These are phyloP conservation scores for Ustilago trichophora DNA, from an alignment of 1,284 basidiomycete genomes.

Conservation along the genomic window DNA sequence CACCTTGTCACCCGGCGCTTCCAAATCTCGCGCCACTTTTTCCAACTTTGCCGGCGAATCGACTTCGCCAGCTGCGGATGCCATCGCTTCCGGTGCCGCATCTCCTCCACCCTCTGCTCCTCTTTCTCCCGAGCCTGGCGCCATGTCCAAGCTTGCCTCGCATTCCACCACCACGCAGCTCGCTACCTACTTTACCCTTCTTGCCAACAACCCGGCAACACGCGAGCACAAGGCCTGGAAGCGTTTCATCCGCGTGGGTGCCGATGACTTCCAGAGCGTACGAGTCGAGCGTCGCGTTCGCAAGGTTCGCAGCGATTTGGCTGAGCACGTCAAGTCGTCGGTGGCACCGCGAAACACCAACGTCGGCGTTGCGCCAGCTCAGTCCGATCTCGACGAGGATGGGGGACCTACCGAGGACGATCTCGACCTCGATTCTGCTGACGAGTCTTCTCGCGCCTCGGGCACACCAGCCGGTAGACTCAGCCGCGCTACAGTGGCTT, in stretches of 20 bases:
- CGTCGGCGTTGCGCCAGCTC: slow-evolving; percentile 46
- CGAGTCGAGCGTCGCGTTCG: slow-evolving; percentile 86
- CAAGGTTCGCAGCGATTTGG: slow-evolving; percentile 78
- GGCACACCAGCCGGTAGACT: slow-evolving; percentile 20
- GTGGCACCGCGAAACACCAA: slow-evolving; percentile 58
- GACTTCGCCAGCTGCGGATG: slow-evolving; percentile 18
- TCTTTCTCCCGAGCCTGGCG: slow-evolving; percentile 24
- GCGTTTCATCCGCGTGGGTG: slow-evolving; percentile 82
- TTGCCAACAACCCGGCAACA: slow-evolving; percentile 75
- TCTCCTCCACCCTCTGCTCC: slow-evolving; percentile 43
- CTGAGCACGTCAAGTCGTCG: slow-evolving; percentile 45
- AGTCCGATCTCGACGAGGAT: slow-evolving; percentile 56
- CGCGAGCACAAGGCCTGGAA: slow-evolving; percentile 79
- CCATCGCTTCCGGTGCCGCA: slow-evolving; percentile 1
- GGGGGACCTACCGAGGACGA: slow-evolving; percentile 50
- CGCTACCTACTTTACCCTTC: slow-evolving; percentile 79
- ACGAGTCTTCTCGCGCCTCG: slow-evolving; percentile 32
- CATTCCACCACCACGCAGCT: slow-evolving; percentile 68
- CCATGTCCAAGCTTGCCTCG: slow-evolving; percentile 14
- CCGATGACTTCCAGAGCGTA: slow-evolving; percentile 84
- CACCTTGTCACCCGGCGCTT: slow-evolving; percentile 49
- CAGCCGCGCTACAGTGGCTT: slow-evolving; percentile 27
- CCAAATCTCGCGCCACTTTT: slow-evolving; percentile 23
- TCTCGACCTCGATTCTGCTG: slow-evolving; percentile 44
- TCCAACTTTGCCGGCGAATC: slow-evolving; percentile 31